Evolutionary conservation across 2,329 filamentous ascomycete genomes (phyloP).

Genomic region (Ceratocystis harringtonii): DNA sequence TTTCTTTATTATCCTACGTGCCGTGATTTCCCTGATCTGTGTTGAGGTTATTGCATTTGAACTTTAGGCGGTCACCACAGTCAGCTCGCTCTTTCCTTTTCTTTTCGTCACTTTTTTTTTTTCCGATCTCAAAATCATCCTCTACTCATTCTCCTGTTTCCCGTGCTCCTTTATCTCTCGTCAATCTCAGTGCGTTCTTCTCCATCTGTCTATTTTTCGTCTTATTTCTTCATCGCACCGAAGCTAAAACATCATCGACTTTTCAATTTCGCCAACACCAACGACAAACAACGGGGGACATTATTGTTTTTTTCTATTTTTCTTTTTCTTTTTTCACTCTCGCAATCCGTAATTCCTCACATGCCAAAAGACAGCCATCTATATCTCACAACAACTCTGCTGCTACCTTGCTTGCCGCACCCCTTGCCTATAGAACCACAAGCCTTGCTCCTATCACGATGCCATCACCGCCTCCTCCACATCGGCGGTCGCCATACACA

Average conservation of each 20-base stretch:
- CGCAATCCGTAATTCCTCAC: not conserved
- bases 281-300: too few relatives aligned
- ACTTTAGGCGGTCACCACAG: not conserved
- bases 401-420: not conserved
- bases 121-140: not conserved
- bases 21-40: not conserved
- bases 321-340: not conserved
- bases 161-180: not conserved
- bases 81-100: not conserved
- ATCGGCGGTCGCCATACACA: slow-evolving; percentile 2
- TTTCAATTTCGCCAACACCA: too few relatives aligned
- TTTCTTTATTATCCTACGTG: not conserved
- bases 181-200: not conserved
- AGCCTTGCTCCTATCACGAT: not conserved
- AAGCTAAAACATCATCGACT: too few relatives aligned
- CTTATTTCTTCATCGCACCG: not conserved
- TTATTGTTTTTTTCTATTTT: not conserved
- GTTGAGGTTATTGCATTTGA: not conserved
- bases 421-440: not conserved
- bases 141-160: not conserved
- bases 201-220: not conserved
- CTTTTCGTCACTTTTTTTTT: not conserved
- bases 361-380: not conserved
- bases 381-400: not conserved
- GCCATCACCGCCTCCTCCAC: slow-evolving; percentile 7